These are phyloP conservation scores for Lactarius indigo DNA, from an alignment of 768 basidiomycete genomes.

Conservation along the genomic window DNA sequence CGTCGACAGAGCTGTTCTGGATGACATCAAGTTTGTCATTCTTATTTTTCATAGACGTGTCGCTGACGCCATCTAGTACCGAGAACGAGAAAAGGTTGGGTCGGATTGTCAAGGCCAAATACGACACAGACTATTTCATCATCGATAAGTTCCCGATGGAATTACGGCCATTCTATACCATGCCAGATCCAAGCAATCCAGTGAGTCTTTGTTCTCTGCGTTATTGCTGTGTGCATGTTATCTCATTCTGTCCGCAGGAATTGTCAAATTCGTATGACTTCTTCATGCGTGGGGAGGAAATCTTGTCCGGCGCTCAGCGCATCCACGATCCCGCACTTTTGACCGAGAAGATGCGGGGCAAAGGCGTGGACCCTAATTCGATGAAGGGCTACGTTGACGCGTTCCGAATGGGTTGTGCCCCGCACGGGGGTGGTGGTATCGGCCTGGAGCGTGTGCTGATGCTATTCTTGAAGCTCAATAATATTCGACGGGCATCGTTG, in stretches of 20 bases:
- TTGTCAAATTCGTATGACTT: constrained; percentile 99
- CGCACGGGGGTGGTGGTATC: constrained; percentile 96
- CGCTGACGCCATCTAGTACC: constrained; percentile 52
- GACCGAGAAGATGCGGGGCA: constrained; percentile 76
- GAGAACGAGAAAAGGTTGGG: constrained; percentile 95
- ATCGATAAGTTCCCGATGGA: constrained; percentile 98
- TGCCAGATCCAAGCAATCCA: constrained; percentile 92
- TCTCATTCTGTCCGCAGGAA: constrained; percentile 43
- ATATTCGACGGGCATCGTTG: constrained; percentile 87
- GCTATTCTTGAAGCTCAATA: constrained; percentile 96
- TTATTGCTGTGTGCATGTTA: background rate
- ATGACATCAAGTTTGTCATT: constrained; percentile 78
- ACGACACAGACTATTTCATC: constrained; percentile 98
- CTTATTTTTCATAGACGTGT: background rate
- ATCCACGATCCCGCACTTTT: constrained; percentile 88
- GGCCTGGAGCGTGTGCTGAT: constrained; percentile 94
- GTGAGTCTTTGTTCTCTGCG: constrained; percentile 41
- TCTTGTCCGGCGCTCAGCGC: constrained; percentile 96
- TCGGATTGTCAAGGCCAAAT: constrained; percentile 83
- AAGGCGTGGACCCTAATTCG: constrained; percentile 84
- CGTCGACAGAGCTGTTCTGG: constrained; percentile 68
- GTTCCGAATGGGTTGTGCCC: constrained; percentile 91
- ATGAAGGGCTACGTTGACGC: constrained; percentile 94
- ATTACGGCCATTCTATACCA: constrained; percentile 97
- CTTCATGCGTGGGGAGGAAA: constrained; percentile 99